Percentiles rank a stretch among this genome's conserved stretches.
Conservation (phyloP, 129 eudicot species). For the Rutidosis leptorrhynchoides region DNA sequence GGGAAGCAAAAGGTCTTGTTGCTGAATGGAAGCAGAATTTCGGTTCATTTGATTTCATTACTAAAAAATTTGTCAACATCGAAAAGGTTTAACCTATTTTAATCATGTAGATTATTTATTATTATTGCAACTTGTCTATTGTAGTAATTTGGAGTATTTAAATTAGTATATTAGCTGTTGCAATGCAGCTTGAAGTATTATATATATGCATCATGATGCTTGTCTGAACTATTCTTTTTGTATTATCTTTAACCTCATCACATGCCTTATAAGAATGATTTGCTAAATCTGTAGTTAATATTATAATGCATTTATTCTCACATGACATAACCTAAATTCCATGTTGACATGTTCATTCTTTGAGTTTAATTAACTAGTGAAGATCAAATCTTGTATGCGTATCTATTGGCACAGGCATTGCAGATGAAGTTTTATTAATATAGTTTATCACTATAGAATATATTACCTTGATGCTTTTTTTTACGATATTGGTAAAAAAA, state of each 20-base stretch:
- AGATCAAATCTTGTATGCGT: constrained; percentile 1
- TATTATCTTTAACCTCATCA: constrained; percentile 31
- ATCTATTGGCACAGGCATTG: not conserved
- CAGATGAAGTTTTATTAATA: not conserved
- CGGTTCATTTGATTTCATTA: constrained; percentile 67
- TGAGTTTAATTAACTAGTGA: constrained; percentile 17
- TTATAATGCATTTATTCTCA: constrained; percentile 24
- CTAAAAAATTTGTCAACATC: constrained; percentile 52
- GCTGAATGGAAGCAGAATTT: constrained; percentile 87
- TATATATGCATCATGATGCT: constrained; percentile 24
- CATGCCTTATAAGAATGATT: constrained; percentile 24
- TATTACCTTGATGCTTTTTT: not conserved
- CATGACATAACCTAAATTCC: constrained; percentile 23
- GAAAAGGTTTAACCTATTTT: constrained; percentile 49
- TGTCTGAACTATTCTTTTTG: constrained; percentile 31
- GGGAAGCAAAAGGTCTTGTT: constrained; percentile 89
- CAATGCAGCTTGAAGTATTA: constrained; percentile 27
- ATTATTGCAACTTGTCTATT: constrained; percentile 29
- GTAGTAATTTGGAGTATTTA: constrained; percentile 19
- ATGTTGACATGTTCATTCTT: constrained; percentile 26
- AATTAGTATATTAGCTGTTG: constrained; percentile 34
- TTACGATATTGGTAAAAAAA: not conserved
- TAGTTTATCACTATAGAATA: constrained; percentile 4
- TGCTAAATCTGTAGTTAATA: constrained; percentile 15
- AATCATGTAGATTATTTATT: constrained; percentile 26